These are phyloP conservation scores for Chenopodium album DNA, from an alignment of 148 eudicot genomes.

Conservation along the genomic window DNA sequence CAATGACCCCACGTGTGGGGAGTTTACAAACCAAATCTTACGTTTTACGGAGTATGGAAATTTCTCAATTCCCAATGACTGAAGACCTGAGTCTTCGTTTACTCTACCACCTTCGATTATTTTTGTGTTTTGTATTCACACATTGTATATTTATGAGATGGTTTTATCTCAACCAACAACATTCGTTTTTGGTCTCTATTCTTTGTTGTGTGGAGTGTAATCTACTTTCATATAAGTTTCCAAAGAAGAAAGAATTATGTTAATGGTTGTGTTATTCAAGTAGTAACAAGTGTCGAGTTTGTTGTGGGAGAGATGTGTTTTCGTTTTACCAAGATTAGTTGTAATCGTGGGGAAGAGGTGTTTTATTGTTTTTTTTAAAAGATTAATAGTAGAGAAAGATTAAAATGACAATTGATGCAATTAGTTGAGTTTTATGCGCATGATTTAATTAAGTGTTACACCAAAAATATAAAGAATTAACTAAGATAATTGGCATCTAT, in stretches of 20 bases:
- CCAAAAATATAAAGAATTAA: too few relatives aligned
- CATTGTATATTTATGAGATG: neutral
- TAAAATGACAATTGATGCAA: too few relatives aligned
- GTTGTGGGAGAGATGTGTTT: too few relatives aligned
- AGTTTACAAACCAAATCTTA: slow-evolving; percentile 6
- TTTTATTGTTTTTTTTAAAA: too few relatives aligned
- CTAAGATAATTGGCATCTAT: too few relatives aligned
- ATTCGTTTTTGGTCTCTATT: neutral
- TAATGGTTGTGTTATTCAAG: neutral
- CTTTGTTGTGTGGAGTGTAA: slow-evolving; percentile 3
- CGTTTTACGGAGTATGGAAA: neutral
- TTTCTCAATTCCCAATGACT: neutral
- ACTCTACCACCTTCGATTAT: too few relatives aligned
- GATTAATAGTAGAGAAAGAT: too few relatives aligned
- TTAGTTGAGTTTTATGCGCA: too few relatives aligned
- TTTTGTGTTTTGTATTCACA: too few relatives aligned
- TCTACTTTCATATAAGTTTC: neutral
- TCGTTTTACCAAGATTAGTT: too few relatives aligned
- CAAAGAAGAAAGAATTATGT: neutral
- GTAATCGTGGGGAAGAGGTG: too few relatives aligned
- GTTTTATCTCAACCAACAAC: neutral
- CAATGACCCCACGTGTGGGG: slow-evolving; percentile 18
- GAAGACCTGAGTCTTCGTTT: neutral
- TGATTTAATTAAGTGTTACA: too few relatives aligned
- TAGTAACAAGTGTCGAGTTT: neutral